These are phyloP conservation scores for Phytophthora syringae DNA, from an alignment of 352 stramenopile genomes.

Conservation along the genomic window DNA sequence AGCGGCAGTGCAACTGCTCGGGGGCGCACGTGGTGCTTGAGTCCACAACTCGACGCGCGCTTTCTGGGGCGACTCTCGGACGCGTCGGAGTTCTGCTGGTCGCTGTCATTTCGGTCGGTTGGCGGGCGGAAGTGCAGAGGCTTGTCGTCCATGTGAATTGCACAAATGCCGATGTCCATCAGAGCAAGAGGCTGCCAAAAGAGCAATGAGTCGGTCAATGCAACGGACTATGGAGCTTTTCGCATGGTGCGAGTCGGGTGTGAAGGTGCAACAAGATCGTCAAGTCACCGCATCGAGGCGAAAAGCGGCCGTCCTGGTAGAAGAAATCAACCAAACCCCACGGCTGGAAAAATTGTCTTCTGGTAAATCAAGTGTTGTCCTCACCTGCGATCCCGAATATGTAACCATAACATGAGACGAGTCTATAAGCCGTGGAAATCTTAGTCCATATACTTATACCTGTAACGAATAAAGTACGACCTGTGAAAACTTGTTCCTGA, in stretches of 20 bases:
- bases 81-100: constrained; percentile 6
- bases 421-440: not conserved
- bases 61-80: constrained; percentile 27
- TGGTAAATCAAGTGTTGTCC: constrained; percentile 35
- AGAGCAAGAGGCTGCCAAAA: constrained; percentile 32
- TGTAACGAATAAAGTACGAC: constrained; percentile 10
- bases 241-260: constrained; percentile 16
- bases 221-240: constrained; percentile 24
- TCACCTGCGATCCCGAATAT: constrained; percentile 25
- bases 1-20: constrained; percentile 57
- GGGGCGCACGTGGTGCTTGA: constrained; percentile 43
- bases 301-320: constrained; percentile 26
- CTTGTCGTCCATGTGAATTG: constrained; percentile 48
- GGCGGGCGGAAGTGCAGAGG: constrained; percentile 9
- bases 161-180: constrained; percentile 34
- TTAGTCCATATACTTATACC: not conserved
- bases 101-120: constrained; percentile 12
- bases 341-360: constrained; percentile 31
- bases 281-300: constrained; percentile 15
- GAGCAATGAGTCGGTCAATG: constrained; percentile 32
- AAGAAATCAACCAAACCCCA: constrained; percentile 37
- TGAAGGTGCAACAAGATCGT: constrained; percentile 30
- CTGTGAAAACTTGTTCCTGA: constrained; percentile 9
- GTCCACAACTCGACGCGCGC: constrained; percentile 25
- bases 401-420: constrained; percentile 27